Percentiles rank a stretch among this genome's conserved stretches.
These are phyloP conservation scores for Phaseolus coccineus DNA, from an alignment of 331 rosid genomes.

Conservation along the genomic window DNA sequence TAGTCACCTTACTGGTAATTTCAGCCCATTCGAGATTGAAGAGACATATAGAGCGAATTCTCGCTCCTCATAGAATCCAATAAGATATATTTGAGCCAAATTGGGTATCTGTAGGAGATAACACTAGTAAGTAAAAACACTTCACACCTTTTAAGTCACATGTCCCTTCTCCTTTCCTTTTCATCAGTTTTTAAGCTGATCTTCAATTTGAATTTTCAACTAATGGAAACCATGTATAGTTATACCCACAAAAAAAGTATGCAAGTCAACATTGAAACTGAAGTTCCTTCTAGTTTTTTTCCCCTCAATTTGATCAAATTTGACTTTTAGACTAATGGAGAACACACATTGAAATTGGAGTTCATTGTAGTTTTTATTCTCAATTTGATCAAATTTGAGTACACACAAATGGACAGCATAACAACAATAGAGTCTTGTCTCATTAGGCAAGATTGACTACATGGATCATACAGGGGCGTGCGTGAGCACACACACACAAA, in stretches of 20 bases:
- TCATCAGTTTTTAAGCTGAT: conserved; percentile 14
- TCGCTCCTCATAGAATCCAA: conserved; percentile 95
- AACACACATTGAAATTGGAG: not conserved
- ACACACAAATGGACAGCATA: no score
- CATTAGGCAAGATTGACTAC: not conserved
- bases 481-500: not conserved
- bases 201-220: conserved; percentile 27
- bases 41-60: conserved; percentile 93
- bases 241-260: not conserved
- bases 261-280: conserved; percentile 38
- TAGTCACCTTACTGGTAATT: conserved; percentile 87
- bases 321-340: not conserved
- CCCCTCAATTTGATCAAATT: conserved; percentile 5
- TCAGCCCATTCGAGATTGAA: conserved; percentile 91
- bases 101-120: conserved; percentile 74
- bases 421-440: not conserved
- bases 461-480: not conserved
- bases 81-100: conserved; percentile 82
- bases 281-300: conserved; percentile 7
- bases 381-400: not conserved
- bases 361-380: not conserved
- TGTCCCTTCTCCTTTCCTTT: conserved; percentile 34
- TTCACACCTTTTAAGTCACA: conserved; percentile 15
- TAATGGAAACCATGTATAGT: not conserved
- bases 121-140: conserved; percentile 24